These are phyloP conservation scores for Flaveria ramosissima DNA, from an alignment of 129 eudicot species.

Conservation along the genomic window DNA sequence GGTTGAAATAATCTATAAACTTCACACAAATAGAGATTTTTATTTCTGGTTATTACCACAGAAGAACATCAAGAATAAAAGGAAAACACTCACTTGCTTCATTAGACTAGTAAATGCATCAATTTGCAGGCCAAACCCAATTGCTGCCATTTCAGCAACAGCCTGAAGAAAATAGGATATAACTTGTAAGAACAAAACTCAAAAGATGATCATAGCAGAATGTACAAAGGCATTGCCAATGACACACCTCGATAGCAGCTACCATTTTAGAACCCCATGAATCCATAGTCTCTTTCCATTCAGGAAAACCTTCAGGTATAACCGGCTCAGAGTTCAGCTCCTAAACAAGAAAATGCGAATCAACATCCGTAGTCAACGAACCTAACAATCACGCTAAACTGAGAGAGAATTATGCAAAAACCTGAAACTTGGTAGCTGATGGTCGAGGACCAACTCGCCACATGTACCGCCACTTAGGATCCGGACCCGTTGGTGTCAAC, in stretches of 20 bases:
- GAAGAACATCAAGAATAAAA: not conserved
- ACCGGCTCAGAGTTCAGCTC: conserved; percentile 94
- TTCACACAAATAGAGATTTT: not conserved
- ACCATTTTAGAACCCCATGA: conserved; percentile 94
- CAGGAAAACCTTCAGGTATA: conserved; percentile 88
- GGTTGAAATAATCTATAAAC: conserved; percentile 1
- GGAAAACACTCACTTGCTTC: conserved; percentile 58
- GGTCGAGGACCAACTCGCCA: conserved; percentile 99
- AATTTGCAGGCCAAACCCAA: conserved; percentile 84
- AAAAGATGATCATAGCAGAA: not conserved
- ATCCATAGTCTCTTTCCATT: conserved; percentile 96
- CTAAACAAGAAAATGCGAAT: conserved; percentile 35
- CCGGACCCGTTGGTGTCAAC: conserved; percentile 74
- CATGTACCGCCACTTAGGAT: conserved; percentile 99
- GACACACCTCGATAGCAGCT: conserved; percentile 75
- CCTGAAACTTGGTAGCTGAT: conserved; percentile 78
- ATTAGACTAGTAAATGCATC: conserved; percentile 92
- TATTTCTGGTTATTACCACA: not conserved
- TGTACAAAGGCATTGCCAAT: conserved; percentile 2
- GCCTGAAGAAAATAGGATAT: conserved; percentile 46
- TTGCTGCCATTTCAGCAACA: conserved; percentile 99
- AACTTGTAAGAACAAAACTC: not conserved
- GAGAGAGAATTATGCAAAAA: conserved; percentile 8
- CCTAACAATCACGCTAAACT: not conserved
- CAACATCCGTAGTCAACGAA: conserved; percentile 7